Percentiles rank a stretch among this genome's conserved stretches.
phyloP scores from a whole-genome alignment of 2,329 filamentous ascomycete genomes.

The Arthroderma sp. region DNA sequence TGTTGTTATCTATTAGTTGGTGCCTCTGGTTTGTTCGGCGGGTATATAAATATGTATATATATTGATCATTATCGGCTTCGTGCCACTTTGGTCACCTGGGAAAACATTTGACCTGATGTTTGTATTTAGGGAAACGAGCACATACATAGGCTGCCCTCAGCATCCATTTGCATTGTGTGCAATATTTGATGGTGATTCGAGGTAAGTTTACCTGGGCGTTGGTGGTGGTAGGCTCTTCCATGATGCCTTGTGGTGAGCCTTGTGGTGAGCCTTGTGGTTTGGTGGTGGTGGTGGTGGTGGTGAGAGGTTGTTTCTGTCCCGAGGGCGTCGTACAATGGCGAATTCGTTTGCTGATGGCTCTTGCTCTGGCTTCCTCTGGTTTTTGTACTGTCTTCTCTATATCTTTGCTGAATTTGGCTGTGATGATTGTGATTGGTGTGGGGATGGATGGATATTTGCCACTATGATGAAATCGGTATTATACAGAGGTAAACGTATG shows the following conservation, averaged over 20 bases:
- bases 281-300: not conserved
- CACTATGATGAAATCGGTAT: not conserved
- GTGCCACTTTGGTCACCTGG: not conserved
- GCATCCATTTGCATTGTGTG: slow-evolving; percentile 88
- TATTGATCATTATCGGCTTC: not conserved
- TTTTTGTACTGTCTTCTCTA: not conserved
- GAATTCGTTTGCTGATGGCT: slow-evolving; percentile 1
- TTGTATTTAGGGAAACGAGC: not conserved
- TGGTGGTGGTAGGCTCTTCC: not conserved
- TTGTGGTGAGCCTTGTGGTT: slow-evolving; percentile 1
- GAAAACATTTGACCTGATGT: not conserved
- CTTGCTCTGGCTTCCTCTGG: not conserved
- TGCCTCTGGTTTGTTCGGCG: not conserved
- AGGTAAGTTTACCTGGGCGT: slow-evolving; percentile 38
- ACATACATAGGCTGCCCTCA: slow-evolving; percentile 70
- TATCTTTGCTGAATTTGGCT: not conserved
- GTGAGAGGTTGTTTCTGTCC: not conserved
- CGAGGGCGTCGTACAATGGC: no score
- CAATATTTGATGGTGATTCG: slow-evolving; percentile 82
- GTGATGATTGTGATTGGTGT: not conserved
- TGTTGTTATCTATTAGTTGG: not conserved
- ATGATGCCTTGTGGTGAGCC: not conserved
- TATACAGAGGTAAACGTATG: not conserved
- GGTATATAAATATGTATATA: not conserved
- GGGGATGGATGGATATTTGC: not conserved